These are phyloP conservation scores for Vanilla planifolia DNA, from an alignment of 106 monocot species.

Conservation along the genomic window DNA sequence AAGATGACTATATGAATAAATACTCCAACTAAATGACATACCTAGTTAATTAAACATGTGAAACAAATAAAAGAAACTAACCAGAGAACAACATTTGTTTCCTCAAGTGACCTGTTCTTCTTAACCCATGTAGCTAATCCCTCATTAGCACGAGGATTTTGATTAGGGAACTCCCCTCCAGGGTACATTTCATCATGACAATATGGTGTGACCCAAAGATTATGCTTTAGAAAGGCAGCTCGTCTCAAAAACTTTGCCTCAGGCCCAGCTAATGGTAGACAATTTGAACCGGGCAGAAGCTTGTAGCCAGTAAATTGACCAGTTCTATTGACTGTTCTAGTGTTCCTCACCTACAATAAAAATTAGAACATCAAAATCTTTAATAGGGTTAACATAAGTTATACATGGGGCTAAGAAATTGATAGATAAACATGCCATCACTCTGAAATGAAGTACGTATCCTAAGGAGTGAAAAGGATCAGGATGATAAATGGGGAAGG, in stretches of 20 bases:
- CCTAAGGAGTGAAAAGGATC: too few species aligned
- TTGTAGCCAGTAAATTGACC: constrained; percentile 93
- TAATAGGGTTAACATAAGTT: not conserved
- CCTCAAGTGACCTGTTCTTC: constrained; percentile 88
- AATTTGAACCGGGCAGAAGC: constrained; percentile 91
- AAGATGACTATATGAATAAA: too few species aligned
- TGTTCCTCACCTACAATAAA: constrained; percentile 73
- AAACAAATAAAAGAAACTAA: constrained; percentile 19
- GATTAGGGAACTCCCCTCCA: constrained; percentile 97
- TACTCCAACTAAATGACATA: too few species aligned
- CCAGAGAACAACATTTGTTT: constrained; percentile 96
- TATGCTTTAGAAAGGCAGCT: constrained; percentile 93
- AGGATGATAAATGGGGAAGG: too few species aligned
- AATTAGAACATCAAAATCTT: not conserved
- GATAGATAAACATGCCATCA: too few species aligned
- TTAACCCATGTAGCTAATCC: constrained; percentile 92
- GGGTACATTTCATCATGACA: constrained; percentile 85
- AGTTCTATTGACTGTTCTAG: constrained; percentile 89
- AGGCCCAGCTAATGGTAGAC: constrained; percentile 79
- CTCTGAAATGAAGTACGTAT: too few species aligned
- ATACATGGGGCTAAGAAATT: not conserved
- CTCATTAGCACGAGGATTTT: constrained; percentile 90
- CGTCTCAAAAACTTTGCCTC: constrained; percentile 87
- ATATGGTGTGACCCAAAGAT: constrained; percentile 97
- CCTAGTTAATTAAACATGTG: too few species aligned